phyloP scores from a whole-genome alignment of 2,329 filamentous ascomycete species.

The Fusarium verrucosum region DNA sequence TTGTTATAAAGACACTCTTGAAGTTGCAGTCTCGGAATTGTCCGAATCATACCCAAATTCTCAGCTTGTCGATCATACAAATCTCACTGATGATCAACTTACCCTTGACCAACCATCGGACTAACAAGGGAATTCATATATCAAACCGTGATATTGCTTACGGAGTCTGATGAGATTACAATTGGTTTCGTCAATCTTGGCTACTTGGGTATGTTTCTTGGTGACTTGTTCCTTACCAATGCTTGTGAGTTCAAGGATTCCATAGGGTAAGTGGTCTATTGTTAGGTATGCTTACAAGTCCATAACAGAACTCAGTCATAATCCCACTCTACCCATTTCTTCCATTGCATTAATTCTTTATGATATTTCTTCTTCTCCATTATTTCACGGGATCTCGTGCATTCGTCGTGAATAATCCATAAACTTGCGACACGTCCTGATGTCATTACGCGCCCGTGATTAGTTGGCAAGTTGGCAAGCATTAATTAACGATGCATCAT shows the following conservation, averaged over 20 bases:
- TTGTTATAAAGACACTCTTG: neutral
- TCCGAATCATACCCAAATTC: conserved; percentile 1
- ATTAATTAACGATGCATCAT: no score
- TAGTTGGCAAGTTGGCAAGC: no score
- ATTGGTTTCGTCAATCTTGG: neutral
- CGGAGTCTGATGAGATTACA: neutral
- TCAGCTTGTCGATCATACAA: conserved; percentile 7
- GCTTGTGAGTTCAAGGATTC: neutral
- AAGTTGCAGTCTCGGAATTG: conserved; percentile 1
- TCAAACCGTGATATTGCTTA: neutral
- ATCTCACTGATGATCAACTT: neutral
- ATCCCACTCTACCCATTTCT: neutral
- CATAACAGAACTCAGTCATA: neutral
- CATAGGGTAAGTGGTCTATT: neutral
- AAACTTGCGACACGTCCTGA: conserved; percentile 2
- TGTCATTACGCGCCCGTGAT: conserved; percentile 33
- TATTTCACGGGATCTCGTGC: conserved; percentile 19
- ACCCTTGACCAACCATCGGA: conserved; percentile 11
- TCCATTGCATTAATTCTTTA: no score
- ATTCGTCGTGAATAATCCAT: neutral
- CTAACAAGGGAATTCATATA: neutral
- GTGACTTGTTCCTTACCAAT: neutral
- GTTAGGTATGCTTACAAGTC: rapidly evolving
- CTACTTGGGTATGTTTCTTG: neutral
- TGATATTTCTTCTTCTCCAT: neutral